These are phyloP conservation scores for Camelina neglecta DNA, from an alignment of 345 rosid genomes.

Conservation along the genomic window DNA sequence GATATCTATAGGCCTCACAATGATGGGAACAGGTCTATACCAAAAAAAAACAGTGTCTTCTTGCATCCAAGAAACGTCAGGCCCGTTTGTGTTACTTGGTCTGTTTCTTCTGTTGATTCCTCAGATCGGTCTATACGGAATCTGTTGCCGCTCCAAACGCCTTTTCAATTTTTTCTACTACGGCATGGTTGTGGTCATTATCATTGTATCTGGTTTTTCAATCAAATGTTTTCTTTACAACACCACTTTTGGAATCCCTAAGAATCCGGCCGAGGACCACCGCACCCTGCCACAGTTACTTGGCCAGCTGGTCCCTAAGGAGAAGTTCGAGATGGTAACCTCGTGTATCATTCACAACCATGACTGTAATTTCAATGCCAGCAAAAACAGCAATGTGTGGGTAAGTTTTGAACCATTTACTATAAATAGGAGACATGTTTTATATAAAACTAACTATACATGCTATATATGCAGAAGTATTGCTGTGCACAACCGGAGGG, in stretches of 20 bases:
- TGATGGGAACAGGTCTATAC: conserved; percentile 34
- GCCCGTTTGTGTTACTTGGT: conserved; percentile 13
- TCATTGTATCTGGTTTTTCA: not conserved
- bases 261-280: conserved; percentile 25
- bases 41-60: conserved; percentile 13
- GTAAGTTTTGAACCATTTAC: conserved; percentile 10
- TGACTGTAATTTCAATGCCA: conserved; percentile 38
- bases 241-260: conserved; percentile 15
- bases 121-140: conserved; percentile 27
- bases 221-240: conserved; percentile 25
- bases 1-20: conserved; percentile 25
- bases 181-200: conserved; percentile 13
- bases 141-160: conserved; percentile 36
- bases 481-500: conserved; percentile 15
- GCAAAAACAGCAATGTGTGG: conserved; percentile 40
- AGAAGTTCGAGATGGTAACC: not conserved
- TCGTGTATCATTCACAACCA: conserved; percentile 23
- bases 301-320: conserved; percentile 27
- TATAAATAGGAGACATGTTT: not conserved
- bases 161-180: conserved; percentile 2
- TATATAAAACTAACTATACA: not conserved
- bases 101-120: conserved; percentile 25
- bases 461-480: conserved; percentile 4
- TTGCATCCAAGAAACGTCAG: conserved; percentile 24
- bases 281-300: conserved; percentile 13